Conservation (phyloP, 148 eudicot species). For the Vaccinium macrocarpon region DNA sequence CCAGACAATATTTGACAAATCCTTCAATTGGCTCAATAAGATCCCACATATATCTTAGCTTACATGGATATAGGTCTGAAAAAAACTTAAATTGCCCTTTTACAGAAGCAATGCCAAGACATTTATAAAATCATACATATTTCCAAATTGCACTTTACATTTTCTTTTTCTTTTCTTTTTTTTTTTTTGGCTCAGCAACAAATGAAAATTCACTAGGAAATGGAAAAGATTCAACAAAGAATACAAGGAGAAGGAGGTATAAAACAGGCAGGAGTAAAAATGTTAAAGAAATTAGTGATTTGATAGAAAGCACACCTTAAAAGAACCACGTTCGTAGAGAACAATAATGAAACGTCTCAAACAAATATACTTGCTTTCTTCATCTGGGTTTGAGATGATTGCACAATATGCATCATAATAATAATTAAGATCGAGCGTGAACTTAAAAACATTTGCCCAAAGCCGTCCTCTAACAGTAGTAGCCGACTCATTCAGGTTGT, state of each 20-base stretch:
- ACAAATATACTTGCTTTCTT: constrained; percentile 87
- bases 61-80: not conserved
- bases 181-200: not conserved
- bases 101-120: not conserved
- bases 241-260: not conserved
- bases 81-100: too few species aligned
- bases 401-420: constrained; percentile 98
- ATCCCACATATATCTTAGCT: not conserved
- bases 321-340: constrained; percentile 86
- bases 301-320: constrained; percentile 52
- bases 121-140: not conserved
- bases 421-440: constrained; percentile 66
- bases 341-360: constrained; percentile 93
- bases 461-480: constrained; percentile 76
- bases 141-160: not conserved
- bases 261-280: not conserved
- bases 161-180: not conserved
- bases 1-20: not conserved
- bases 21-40: not conserved
- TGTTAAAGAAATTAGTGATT: constrained; percentile 10
- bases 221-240: not conserved
- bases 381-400: constrained; percentile 91
- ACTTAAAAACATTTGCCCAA: constrained; percentile 98
- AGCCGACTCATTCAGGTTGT: constrained; percentile 49
- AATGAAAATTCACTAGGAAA: not conserved